Base-by-base conservation (phyloP, 1,284 basidiomycete species). In the Cryptococcus floricola region DNA sequence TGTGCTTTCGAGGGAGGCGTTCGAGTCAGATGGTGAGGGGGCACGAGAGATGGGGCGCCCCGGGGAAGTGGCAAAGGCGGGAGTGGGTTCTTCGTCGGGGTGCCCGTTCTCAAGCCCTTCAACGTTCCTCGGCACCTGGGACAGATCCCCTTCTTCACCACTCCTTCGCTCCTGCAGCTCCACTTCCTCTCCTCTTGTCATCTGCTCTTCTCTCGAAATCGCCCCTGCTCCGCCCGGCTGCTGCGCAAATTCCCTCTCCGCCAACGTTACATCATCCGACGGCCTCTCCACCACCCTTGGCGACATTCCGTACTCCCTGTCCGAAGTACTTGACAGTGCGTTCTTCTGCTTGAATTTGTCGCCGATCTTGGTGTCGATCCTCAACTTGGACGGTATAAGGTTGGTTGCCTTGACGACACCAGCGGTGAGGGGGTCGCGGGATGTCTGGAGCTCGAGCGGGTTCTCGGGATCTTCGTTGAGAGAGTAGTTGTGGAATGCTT, bases 401-500 rank as follows among this genome's bases (percentile, higher is more conserved):
- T 12, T 45, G 45, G 16, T 48, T 39, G 43, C 31, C 10, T 34
- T 34, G 31, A 46, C 14, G 44, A 28, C 25, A 23, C 44, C 25
- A 23, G 19, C 31, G 2, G 53, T 66, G 25, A 62, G 53, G 28
- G 59, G 50, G 23, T 67, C 67, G 12, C 49, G 58, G 3, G 64
- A 68, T 9, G 62, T 61, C 27, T 60, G 58, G 27, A 55, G 37
- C 28, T 49, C 31, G 31, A 44, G 45, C 28, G 55, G 51, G 8
- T 50, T 49, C 38, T 39, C 51, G 3, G 50, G 54, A 14, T 50
- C 39, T 25, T 61, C 56, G 10, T 16, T 50, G 25, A 59, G 48
- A 41, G 54, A 53, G 18, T 69, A 60, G 7, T 67, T 71, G 27
- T 68, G 66, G 39, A 59, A 56, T 44, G 58, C 62, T n/a, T 55